These are phyloP conservation scores for Davidsoniella eucalypti DNA, from an alignment of 2,329 filamentous ascomycete genomes.

Conservation along the genomic window DNA sequence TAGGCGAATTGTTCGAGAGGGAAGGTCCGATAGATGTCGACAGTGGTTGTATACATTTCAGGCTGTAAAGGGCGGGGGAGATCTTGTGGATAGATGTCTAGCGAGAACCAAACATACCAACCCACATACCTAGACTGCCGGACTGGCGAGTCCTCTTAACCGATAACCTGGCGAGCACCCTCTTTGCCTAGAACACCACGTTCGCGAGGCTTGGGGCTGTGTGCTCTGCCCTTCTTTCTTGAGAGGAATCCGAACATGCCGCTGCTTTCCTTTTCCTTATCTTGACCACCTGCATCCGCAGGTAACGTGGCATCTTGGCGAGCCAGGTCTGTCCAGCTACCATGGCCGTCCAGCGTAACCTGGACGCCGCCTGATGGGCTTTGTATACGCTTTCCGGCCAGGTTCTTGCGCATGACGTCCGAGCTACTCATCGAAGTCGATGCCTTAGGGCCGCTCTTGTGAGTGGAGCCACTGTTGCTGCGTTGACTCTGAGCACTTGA, in stretches of 20 bases:
- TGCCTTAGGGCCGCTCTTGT: slow-evolving; percentile 2
- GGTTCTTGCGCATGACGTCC: slow-evolving; percentile 10
- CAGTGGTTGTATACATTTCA: too few relatives aligned
- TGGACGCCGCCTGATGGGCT: slow-evolving; percentile 74
- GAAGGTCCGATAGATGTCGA: background rate
- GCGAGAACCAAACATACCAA: background rate
- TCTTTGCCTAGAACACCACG: slow-evolving; percentile 89
- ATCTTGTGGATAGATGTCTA: background rate
- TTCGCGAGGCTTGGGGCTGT: slow-evolving; percentile 89
- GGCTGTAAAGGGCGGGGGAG: too few relatives aligned
- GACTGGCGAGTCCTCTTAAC: slow-evolving; percentile 23
- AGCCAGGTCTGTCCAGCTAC: slow-evolving; percentile 82
- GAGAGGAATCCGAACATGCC: slow-evolving; percentile 84
- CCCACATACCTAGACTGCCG: background rate
- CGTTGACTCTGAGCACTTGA: slow-evolving; percentile 11
- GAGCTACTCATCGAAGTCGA: background rate
- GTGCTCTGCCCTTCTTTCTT: slow-evolving; percentile 74
- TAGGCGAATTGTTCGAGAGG: background rate
- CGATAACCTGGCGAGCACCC: slow-evolving; percentile 70
- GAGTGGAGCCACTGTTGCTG: background rate
- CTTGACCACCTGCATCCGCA: slow-evolving; percentile 42
- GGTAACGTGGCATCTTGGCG: slow-evolving; percentile 65
- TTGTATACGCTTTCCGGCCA: slow-evolving; percentile 41
- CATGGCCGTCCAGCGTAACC: slow-evolving; percentile 75
- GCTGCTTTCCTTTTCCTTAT: slow-evolving; percentile 42